Conservation (phyloP, 78 protist species). For the Pigoraptor vietnamica region DNA sequence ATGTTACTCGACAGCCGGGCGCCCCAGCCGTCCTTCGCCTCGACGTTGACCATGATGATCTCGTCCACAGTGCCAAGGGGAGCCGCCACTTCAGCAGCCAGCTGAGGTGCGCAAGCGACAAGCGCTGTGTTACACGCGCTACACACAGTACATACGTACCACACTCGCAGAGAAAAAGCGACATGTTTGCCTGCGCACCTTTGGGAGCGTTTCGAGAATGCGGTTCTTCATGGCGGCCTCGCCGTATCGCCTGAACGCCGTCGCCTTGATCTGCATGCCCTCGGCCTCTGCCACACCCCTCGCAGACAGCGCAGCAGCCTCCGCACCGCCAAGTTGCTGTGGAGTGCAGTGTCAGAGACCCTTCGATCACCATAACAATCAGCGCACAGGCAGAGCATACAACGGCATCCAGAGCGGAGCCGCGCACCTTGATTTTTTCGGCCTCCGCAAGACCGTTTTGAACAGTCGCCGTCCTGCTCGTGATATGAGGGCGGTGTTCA, state of each 20-base stretch:
- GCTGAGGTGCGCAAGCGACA: no score
- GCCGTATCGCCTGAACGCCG: not conserved
- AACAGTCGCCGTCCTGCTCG: not conserved
- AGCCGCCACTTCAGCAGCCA: constrained; percentile 8
- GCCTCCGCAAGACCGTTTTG: not conserved
- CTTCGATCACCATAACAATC: not conserved
- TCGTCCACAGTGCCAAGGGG: constrained; percentile 9
- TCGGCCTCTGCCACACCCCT: not conserved
- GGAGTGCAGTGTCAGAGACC: no score
- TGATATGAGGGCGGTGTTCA: no score
- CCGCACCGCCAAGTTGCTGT: constrained; percentile 1
- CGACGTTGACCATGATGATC: not conserved
- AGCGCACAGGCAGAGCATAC: no score
- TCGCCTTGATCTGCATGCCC: not conserved
- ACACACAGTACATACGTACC: no score
- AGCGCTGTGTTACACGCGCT: not conserved
- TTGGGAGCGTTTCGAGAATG: not conserved
- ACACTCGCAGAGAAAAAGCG: not conserved
- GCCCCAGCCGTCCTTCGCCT: not conserved
- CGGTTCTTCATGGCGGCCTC: not conserved
- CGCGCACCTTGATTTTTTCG: not conserved
- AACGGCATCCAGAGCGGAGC: no score
- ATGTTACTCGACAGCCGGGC: not conserved
- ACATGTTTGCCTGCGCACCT: not conserved
- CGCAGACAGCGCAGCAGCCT: not conserved